Evolutionary conservation across 1,139 yeast species (phyloP).

Genomic region (Blastobotrys serpentis): DNA sequence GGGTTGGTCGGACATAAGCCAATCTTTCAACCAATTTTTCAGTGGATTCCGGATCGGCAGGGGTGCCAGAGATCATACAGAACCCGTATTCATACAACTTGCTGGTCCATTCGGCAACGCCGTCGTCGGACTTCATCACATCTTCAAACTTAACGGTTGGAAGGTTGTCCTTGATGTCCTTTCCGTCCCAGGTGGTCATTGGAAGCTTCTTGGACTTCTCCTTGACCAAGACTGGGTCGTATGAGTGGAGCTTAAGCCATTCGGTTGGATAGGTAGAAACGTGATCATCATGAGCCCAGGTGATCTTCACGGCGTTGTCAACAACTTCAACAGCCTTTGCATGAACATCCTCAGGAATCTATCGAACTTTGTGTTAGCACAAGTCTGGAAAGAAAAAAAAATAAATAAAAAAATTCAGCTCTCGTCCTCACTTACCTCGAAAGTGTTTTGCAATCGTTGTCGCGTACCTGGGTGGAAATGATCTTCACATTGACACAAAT

Average conservation of each 20-base stretch:
- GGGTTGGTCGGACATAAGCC: constrained; percentile 67
- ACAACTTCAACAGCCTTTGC: constrained; percentile 35
- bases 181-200: constrained; percentile 50
- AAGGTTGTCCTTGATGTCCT: constrained; percentile 43
- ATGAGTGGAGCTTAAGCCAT: constrained; percentile 63
- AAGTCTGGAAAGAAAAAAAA: too few species aligned
- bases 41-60: constrained; percentile 62
- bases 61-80: constrained; percentile 62
- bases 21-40: constrained; percentile 58
- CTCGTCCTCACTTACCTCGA: constrained; percentile 38
- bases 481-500: constrained; percentile 62
- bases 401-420: too few species aligned
- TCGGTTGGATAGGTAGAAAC: constrained; percentile 45
- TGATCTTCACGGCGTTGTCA: constrained; percentile 28
- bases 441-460: constrained; percentile 64
- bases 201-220: constrained; percentile 36
- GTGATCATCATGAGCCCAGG: constrained; percentile 55
- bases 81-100: constrained; percentile 64
- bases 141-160: constrained; percentile 54
- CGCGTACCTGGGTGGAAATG: constrained; percentile 62
- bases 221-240: constrained; percentile 50
- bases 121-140: constrained; percentile 49
- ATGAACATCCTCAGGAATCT: constrained; percentile 49
- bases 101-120: constrained; percentile 58
- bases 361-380: too few species aligned